phyloP scores from a whole-genome alignment of 2,329 filamentous ascomycete genomes.

The Davidsoniella virescens region DNA sequence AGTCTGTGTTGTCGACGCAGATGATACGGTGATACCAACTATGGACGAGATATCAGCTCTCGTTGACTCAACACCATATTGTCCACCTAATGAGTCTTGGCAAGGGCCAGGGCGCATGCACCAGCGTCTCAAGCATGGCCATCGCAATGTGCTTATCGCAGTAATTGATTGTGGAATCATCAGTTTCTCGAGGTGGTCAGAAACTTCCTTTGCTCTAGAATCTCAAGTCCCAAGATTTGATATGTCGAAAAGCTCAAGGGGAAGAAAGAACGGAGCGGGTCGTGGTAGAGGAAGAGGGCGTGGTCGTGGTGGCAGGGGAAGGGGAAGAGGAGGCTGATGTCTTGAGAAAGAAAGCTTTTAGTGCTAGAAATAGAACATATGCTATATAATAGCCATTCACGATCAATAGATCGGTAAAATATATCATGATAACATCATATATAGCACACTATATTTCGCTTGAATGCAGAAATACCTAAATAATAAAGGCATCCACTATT shows the following conservation, averaged over 20 bases:
- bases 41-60: slow-evolving; percentile 54
- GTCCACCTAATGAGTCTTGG: slow-evolving; percentile 18
- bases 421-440: too few relatives aligned
- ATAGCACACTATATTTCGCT: too few relatives aligned
- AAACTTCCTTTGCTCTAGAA: slow-evolving; percentile 66
- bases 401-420: too few relatives aligned
- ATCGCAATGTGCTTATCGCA: slow-evolving; percentile 68
- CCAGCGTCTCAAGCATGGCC: slow-evolving; percentile 66
- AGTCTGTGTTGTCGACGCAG: slow-evolving; percentile 65
- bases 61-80: slow-evolving; percentile 51
- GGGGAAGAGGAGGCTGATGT: slow-evolving; percentile 5
- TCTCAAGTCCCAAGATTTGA: slow-evolving; percentile 46
- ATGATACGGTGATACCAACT: slow-evolving; percentile 54
- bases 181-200: slow-evolving; percentile 69
- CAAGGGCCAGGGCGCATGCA: slow-evolving; percentile 41
- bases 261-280: slow-evolving; percentile 24
- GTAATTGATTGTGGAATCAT: slow-evolving; percentile 81
- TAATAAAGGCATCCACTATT: too few relatives aligned
- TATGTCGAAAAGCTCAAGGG: slow-evolving; percentile 20
- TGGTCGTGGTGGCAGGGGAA: slow-evolving; percentile 26
- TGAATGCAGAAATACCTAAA: too few relatives aligned
- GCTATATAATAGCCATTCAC: too few relatives aligned
- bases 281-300: slow-evolving; percentile 25
- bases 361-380: too few relatives aligned
- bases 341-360: not conserved